These are phyloP conservation scores for Pyrenophora tritici-repentis DNA, from an alignment of 2,329 filamentous ascomycete species.

Conservation along the genomic window DNA sequence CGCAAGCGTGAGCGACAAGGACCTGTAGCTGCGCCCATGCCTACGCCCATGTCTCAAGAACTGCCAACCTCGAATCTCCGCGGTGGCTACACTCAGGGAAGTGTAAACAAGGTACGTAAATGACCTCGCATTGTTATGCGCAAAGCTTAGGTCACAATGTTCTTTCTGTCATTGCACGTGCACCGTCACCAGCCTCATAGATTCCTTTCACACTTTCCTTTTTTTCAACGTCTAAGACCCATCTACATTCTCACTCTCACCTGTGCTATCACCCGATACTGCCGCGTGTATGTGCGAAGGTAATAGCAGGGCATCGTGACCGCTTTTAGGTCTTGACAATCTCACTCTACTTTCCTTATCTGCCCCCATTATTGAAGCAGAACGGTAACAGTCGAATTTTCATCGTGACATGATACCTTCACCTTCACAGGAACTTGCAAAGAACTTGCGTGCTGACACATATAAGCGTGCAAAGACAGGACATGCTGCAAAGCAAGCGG, in stretches of 20 bases:
- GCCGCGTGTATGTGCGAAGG: not conserved
- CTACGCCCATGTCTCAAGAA: slow-evolving; percentile 41
- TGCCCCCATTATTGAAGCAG: not conserved
- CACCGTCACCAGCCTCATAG: slow-evolving; percentile 2
- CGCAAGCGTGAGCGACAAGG: slow-evolving; percentile 72
- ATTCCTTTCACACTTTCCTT: not conserved
- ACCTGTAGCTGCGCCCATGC: slow-evolving; percentile 47
- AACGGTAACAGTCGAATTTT: not conserved
- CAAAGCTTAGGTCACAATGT: slow-evolving; percentile 2
- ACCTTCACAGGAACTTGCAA: not conserved
- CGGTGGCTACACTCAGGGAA: slow-evolving; percentile 36
- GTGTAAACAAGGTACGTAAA: slow-evolving; percentile 39
- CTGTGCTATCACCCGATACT: not conserved
- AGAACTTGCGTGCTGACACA: slow-evolving; percentile 6
- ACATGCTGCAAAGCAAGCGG: slow-evolving; percentile 61
- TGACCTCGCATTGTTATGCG: slow-evolving; percentile 3
- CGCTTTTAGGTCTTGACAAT: not conserved
- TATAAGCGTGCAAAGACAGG: slow-evolving; percentile 73
- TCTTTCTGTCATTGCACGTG: slow-evolving; percentile 9
- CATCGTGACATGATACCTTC: not conserved
- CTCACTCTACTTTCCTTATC: not conserved
- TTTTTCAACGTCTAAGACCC: not conserved
- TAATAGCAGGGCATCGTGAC: not conserved
- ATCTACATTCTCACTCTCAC: not conserved
- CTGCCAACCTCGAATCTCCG: slow-evolving; percentile 40